These are phyloP conservation scores for Penicillium paneum DNA, from an alignment of 2,329 filamentous ascomycete genomes.

Conservation along the genomic window DNA sequence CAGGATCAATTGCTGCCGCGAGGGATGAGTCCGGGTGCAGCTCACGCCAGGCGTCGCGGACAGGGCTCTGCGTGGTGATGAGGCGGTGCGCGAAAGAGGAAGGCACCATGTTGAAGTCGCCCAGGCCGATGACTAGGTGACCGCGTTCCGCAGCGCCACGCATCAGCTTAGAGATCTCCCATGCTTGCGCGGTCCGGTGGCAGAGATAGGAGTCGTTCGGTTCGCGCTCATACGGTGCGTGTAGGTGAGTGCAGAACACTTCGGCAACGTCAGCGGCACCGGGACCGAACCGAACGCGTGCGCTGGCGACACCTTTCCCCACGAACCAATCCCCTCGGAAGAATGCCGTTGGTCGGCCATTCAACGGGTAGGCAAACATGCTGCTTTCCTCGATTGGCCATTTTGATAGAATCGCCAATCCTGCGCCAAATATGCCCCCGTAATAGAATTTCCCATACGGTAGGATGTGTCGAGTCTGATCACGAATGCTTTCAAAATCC, in stretches of 20 bases:
- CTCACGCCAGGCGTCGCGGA: conserved; percentile 80
- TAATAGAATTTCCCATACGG: conserved; percentile 93
- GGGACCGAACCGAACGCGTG: conserved; percentile 69
- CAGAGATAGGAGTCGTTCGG: conserved; percentile 81
- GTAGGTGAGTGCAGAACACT: conserved; percentile 89
- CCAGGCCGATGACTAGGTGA: conserved; percentile 78
- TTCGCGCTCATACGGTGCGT: conserved; percentile 81
- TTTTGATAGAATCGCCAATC: conserved; percentile 80
- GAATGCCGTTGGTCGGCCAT: conserved; percentile 89
- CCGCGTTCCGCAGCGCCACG: conserved; percentile 75
- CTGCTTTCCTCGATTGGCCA: conserved; percentile 90
- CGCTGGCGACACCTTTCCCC: conserved; percentile 87
- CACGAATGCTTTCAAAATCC: conserved; percentile 76
- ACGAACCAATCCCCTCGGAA: conserved; percentile 96
- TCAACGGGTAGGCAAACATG: conserved; percentile 85
- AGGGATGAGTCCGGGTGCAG: conserved; percentile 80
- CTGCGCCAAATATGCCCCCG: conserved; percentile 83
- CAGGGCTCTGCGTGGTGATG: conserved; percentile 72
- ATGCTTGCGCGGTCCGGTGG: conserved; percentile 87
- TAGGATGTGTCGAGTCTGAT: conserved; percentile 68
- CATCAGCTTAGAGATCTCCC: conserved; percentile 90
- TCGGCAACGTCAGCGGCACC: conserved; percentile 67
- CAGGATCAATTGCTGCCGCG: conserved; percentile 65
- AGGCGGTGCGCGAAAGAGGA: conserved; percentile 78
- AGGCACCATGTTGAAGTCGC: conserved; percentile 97